These are phyloP conservation scores for Plasmodium yoelii DNA, from an alignment of 169 alveolate species.

Conservation along the genomic window DNA sequence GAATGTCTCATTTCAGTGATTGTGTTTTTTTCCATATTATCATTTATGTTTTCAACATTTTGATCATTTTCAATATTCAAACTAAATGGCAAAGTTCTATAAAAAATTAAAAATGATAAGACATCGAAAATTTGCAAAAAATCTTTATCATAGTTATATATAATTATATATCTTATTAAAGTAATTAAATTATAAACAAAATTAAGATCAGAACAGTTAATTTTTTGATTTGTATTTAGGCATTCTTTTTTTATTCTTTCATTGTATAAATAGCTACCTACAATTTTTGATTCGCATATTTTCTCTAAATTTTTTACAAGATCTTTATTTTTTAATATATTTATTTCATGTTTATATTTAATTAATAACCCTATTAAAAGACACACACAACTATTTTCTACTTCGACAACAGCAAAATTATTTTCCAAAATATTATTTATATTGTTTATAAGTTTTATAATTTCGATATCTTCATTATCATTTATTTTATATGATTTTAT, in stretches of 20 bases:
- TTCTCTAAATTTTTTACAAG: slow-evolving; percentile 32
- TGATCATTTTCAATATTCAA: too few relatives aligned
- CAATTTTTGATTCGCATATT: slow-evolving; percentile 46
- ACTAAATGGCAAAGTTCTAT: slow-evolving; percentile 45
- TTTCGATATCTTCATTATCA: not conserved
- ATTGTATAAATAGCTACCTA: slow-evolving; percentile 26
- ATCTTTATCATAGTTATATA: slow-evolving; percentile 53
- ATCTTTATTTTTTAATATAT: slow-evolving; percentile 14
- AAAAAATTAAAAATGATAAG: slow-evolving; percentile 47
- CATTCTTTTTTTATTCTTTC: slow-evolving; percentile 22
- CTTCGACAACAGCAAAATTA: slow-evolving; percentile 44
- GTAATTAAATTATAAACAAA: slow-evolving; percentile 50
- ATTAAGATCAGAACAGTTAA: slow-evolving; percentile 14
- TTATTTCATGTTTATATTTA: slow-evolving; percentile 21
- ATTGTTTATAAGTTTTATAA: slow-evolving; percentile 16
- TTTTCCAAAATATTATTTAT: slow-evolving; percentile 20
- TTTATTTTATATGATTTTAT: not conserved
- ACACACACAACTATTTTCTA: slow-evolving; percentile 76
- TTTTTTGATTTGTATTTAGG: not conserved
- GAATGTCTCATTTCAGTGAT: too few relatives aligned
- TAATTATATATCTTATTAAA: slow-evolving; percentile 36
- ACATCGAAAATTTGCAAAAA: slow-evolving; percentile 39
- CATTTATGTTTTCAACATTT: slow-evolving; percentile 6
- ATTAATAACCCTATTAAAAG: slow-evolving; percentile 52
- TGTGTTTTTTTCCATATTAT: not conserved